Evolutionary conservation across 1,284 basidiomycete genomes (phyloP).

Genomic region (Ceratobasidium sp.): DNA sequence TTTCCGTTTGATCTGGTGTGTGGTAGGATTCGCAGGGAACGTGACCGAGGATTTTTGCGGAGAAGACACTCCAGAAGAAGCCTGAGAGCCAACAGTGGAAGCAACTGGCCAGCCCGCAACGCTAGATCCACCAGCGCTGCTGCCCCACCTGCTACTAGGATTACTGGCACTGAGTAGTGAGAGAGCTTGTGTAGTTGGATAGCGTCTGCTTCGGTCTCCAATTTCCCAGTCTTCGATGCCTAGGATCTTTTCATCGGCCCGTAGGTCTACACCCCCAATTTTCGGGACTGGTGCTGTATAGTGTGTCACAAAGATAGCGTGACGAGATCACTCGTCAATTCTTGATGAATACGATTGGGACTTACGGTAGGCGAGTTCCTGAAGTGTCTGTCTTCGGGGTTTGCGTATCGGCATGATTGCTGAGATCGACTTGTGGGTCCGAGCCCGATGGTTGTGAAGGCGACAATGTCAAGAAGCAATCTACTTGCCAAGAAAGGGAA

Average conservation of each 20-base stretch:
- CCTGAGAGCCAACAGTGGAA: conserved; percentile 2
- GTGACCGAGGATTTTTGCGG: conserved; percentile 17
- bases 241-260: conserved; percentile 31
- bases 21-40: not conserved
- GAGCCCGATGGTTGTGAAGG: not conserved
- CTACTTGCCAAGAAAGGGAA: not conserved
- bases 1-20: conserved; percentile 32
- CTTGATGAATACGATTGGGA: not conserved
- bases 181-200: conserved; percentile 9
- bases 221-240: conserved; percentile 32
- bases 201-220: conserved; percentile 27
- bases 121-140: conserved; percentile 29
- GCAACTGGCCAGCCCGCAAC: not conserved
- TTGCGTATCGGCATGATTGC: conserved; percentile 32
- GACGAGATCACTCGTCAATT: not conserved
- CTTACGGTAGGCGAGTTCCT: conserved; percentile 39
- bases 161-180: conserved; percentile 25
- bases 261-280: conserved; percentile 30
- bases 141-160: conserved; percentile 28
- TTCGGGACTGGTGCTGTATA: conserved; percentile 30
- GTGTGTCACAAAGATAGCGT: not conserved
- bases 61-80: not conserved
- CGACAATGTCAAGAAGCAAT: not conserved
- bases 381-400: conserved; percentile 31
- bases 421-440: not conserved